A percentile compares a stretch with the other conserved stretches of the same genome.
Conservation (phyloP, 148 eudicot genomes). For the Polygonum maritimum region DNA sequence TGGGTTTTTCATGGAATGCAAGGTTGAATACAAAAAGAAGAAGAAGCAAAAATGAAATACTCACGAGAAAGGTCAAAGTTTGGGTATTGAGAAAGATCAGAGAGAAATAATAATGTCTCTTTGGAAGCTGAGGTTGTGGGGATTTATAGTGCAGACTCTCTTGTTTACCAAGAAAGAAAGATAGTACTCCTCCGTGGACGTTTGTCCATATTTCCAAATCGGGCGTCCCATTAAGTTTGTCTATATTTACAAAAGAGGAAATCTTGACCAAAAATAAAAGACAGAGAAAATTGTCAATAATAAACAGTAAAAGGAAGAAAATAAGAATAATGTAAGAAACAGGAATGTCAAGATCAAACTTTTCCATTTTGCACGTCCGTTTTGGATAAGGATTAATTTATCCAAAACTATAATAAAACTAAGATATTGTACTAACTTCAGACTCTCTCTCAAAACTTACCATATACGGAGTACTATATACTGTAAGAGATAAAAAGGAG, state of each 20-base stretch:
- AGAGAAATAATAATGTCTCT: neutral
- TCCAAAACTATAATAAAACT: neutral
- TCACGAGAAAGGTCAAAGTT: neutral
- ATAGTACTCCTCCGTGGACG: too few relatives aligned
- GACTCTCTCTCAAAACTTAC: neutral
- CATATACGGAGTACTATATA: too few relatives aligned
- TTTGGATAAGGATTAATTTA: neutral
- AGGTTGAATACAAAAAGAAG: neutral
- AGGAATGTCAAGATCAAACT: neutral
- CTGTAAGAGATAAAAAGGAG: neutral
- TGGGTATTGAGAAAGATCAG: neutral
- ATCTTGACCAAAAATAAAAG: too few relatives aligned
- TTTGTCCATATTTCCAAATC: too few relatives aligned
- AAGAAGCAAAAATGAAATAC: neutral
- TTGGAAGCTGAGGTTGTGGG: neutral
- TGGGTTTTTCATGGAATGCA: neutral
- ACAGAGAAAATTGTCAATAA: neutral
- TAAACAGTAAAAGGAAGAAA: neutral
- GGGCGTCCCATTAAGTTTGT: too few relatives aligned
- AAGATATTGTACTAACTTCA: neutral
- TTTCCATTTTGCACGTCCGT: neutral
- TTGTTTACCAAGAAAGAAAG: conserved; percentile 5
- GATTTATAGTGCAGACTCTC: conserved; percentile 1
- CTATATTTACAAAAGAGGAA: too few relatives aligned
- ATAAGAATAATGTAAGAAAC: neutral